Percentiles rank a stretch among this genome's conserved stretches.
Evolutionary conservation across 108 stramenopile genomes (phyloP).

Genomic region (Parmales sp.): DNA sequence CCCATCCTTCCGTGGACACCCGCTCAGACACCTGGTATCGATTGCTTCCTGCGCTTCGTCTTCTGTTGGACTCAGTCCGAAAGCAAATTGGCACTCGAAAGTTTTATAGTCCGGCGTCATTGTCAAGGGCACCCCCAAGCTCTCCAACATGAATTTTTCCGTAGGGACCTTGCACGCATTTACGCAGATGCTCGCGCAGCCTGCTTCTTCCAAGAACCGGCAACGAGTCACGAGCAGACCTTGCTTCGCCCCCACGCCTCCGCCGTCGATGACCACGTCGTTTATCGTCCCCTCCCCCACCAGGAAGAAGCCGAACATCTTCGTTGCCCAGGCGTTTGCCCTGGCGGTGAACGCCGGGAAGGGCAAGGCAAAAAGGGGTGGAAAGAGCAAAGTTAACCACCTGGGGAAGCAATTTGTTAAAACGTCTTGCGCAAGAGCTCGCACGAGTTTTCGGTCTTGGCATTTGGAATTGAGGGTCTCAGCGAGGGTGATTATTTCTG

Average conservation of each 20-base stretch:
- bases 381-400: conserved; percentile 18
- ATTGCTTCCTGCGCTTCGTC: conserved; percentile 51
- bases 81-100: conserved; percentile 70
- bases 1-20: too few species aligned
- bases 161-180: conserved; percentile 90
- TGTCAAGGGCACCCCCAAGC: conserved; percentile 72
- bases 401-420: too few species aligned
- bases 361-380: conserved; percentile 25
- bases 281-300: conserved; percentile 86
- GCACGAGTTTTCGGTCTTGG: too few species aligned
- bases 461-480: too few species aligned
- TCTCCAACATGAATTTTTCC: conserved; percentile 72
- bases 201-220: conserved; percentile 78
- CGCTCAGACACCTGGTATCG: too few species aligned
- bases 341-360: conserved; percentile 52
- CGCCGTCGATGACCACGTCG: conserved; percentile 35
- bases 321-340: conserved; percentile 83
- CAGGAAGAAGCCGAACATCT: conserved; percentile 67
- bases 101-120: conserved; percentile 81
- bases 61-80: conserved; percentile 50
- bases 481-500: too few species aligned
- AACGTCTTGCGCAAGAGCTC: too few species aligned
- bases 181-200: conserved; percentile 81
- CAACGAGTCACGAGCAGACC: conserved; percentile 80
- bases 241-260: conserved; percentile 38